Evolutionary conservation across 768 basidiomycete species (phyloP), one percentile per base, ranked within the genome.

Genomic region (Phylloporus rhodoxanthus): DNA sequence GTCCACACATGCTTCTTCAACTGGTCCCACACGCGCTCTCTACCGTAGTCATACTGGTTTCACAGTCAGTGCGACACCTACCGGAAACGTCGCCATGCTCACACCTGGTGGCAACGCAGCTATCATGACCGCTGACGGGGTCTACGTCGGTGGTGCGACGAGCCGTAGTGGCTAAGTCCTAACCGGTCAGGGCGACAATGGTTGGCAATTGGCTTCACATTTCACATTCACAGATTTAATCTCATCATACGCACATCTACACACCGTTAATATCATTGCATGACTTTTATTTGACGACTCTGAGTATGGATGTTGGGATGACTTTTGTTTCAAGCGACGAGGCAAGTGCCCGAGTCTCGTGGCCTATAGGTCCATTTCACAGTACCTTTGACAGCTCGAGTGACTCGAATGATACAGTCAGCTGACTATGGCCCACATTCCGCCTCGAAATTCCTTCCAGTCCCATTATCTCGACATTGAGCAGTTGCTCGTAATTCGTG

Each of bases 1-100:
- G 81, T 80, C 80, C 2, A 71, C 77, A 7, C 78, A 80, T 51
- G 65, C 75, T 17, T 61, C 68, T 0, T 56, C 64, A 3, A 15
- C 59, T 2, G 61, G 63, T 7, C 28, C 59, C 4, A 63, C 64
- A 0, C 64, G 65, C 2, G 54, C 66, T 1, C 57, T 66, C 10
- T 66, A 68, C 23, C 57, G 65, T 7, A 68, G 66, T 2, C 56
- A 66, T 2, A 52, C 62, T 4, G 66, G 65, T 4, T 66, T 66
- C 29, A 53, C 62, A 0, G 55, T 62, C 8, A 66, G 62, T 14
- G 60, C 62, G 0, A 46, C 54, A 2, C 52, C 62, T 4, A 43
- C 49, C 2, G 66, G 65, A 1, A 68, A 66, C 25, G 54, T 66
- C 13, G 65, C 65, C 10, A 66, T 68, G 65, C 29, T 68, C 30